These are phyloP conservation scores for Collariella sp. DNA, from an alignment of 495 filamentous ascomycete genomes.

Conservation along the genomic window DNA sequence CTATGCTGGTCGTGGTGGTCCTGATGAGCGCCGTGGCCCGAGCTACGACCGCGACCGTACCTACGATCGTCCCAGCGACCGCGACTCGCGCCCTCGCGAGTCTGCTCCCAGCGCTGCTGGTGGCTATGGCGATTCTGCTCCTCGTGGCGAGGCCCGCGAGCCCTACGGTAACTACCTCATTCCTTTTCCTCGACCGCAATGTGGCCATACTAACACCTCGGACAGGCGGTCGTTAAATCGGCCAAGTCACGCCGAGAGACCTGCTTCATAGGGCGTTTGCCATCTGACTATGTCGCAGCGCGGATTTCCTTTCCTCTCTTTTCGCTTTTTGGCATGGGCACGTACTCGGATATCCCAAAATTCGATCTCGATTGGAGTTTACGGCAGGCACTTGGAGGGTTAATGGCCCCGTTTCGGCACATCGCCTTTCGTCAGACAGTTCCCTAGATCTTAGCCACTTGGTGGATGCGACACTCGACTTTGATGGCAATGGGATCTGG, in stretches of 20 bases:
- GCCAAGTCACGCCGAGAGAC: neutral
- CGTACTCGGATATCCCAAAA: slow-evolving; percentile 34
- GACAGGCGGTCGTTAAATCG: slow-evolving; percentile 22
- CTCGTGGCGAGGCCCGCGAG: slow-evolving; percentile 54
- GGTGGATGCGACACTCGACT: slow-evolving; percentile 28
- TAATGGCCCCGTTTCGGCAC: slow-evolving; percentile 27
- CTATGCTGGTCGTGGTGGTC: slow-evolving; percentile 32
- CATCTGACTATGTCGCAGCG: slow-evolving; percentile 18
- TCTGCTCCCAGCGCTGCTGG: slow-evolving; percentile 37
- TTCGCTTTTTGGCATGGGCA: slow-evolving; percentile 27
- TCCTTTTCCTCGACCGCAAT: neutral
- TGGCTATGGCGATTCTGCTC: slow-evolving; percentile 49
- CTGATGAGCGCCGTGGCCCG: slow-evolving; percentile 44
- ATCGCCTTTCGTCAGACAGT: slow-evolving; percentile 20
- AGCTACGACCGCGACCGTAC: slow-evolving; percentile 45
- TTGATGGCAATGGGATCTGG: slow-evolving; percentile 22
- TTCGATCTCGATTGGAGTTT: slow-evolving; percentile 31
- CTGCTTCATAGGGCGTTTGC: neutral
- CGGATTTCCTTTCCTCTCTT: slow-evolving; percentile 21
- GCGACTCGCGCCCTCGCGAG: slow-evolving; percentile 42
- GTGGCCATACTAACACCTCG: slow-evolving; percentile 5
- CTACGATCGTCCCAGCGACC: slow-evolving; percentile 44
- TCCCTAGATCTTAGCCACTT: slow-evolving; percentile 26
- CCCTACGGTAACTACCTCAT: slow-evolving; percentile 23
- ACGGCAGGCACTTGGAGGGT: slow-evolving; percentile 29